A percentile compares a stretch with the other conserved stretches of the same genome.
phyloP scores from a whole-genome alignment of 768 basidiomycete species.

The Lactarius akahatsu region DNA sequence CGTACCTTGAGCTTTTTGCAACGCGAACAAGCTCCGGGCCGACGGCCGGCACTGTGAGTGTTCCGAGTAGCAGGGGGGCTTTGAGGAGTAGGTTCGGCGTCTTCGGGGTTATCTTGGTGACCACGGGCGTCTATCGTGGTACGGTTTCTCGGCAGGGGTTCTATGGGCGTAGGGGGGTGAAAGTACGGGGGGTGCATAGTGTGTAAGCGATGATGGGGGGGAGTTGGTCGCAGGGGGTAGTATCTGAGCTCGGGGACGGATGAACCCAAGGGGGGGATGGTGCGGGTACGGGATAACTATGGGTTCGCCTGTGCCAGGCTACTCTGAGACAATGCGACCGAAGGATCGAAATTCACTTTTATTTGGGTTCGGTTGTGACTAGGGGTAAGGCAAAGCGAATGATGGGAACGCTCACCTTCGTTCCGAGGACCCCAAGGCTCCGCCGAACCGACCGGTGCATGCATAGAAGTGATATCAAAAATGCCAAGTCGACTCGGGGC shows the following conservation, averaged over 20 bases:
- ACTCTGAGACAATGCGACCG: conserved; percentile 9
- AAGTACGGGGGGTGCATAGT: neutral
- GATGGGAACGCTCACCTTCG: conserved; percentile 2
- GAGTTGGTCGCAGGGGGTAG: conserved; percentile 17
- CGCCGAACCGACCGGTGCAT: neutral
- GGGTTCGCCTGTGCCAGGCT: conserved; percentile 16
- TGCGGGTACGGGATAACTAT: conserved; percentile 10
- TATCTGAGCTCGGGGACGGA: conserved; percentile 19
- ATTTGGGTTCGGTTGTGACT: neutral
- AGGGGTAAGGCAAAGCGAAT: neutral
- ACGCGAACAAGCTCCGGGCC: conserved; percentile 33
- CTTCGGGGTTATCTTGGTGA: neutral
- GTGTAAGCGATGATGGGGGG: conserved; percentile 6
- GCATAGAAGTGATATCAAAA: conserved; percentile 22
- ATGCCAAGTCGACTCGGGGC: conserved; percentile 18
- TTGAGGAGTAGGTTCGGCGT: conserved; percentile 4
- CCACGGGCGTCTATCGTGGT: neutral
- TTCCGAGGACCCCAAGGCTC: conserved; percentile 19
- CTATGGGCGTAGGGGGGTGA: conserved; percentile 11
- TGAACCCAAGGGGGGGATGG: conserved; percentile 22
- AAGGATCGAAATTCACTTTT: conserved; percentile 4
- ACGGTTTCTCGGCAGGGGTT: neutral
- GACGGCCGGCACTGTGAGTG: conserved; percentile 10
- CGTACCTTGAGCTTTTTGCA: conserved; percentile 34
- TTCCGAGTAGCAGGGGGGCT: conserved; percentile 6